Conservation (phyloP, 163 green algal genomes). For the Scenedesmus sp. region DNA sequence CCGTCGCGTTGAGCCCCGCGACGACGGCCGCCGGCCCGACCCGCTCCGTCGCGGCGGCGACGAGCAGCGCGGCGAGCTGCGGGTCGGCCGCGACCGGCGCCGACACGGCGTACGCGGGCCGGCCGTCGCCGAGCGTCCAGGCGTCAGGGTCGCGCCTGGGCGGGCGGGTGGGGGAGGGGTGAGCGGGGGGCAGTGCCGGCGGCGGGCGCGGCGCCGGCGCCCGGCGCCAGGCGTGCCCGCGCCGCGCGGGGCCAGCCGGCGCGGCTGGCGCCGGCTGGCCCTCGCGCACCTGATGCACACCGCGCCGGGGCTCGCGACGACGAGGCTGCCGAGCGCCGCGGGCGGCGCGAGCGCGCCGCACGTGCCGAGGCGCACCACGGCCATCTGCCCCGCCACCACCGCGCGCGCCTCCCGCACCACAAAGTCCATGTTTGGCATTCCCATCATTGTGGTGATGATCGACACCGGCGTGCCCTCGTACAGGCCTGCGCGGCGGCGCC, state of each 20-base stretch:
- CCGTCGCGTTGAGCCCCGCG: conserved; percentile 70
- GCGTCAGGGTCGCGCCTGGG: conserved; percentile 66
- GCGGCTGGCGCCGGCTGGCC: too few relatives aligned
- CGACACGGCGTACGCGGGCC: conserved; percentile 50
- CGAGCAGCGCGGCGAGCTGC: conserved; percentile 52
- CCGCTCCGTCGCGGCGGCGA: conserved; percentile 46
- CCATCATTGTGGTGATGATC: conserved; percentile 76
- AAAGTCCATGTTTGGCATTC: conserved; percentile 84
- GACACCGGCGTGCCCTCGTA: conserved; percentile 59
- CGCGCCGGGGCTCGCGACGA: conserved; percentile 64
- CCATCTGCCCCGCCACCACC: conserved; percentile 73
- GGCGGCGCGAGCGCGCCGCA: conserved; percentile 72
- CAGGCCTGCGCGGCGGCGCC: conserved; percentile 55
- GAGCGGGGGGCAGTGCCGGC: too few relatives aligned
- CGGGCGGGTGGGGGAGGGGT: background rate
- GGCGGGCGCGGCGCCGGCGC: too few relatives aligned
- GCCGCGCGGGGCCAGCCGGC: too few relatives aligned
- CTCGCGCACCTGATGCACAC: conserved; percentile 51
- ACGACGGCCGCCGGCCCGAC: conserved; percentile 55
- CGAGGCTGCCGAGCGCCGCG: conserved; percentile 65
- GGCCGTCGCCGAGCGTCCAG: conserved; percentile 43
- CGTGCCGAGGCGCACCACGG: conserved; percentile 74
- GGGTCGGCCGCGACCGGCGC: conserved; percentile 59
- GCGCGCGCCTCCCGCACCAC: conserved; percentile 73
- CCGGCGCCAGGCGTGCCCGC: too few relatives aligned